Evolutionary conservation across 2,329 filamentous ascomycete genomes (phyloP).

Genomic region (Tolypocladium cylindrosporum): DNA sequence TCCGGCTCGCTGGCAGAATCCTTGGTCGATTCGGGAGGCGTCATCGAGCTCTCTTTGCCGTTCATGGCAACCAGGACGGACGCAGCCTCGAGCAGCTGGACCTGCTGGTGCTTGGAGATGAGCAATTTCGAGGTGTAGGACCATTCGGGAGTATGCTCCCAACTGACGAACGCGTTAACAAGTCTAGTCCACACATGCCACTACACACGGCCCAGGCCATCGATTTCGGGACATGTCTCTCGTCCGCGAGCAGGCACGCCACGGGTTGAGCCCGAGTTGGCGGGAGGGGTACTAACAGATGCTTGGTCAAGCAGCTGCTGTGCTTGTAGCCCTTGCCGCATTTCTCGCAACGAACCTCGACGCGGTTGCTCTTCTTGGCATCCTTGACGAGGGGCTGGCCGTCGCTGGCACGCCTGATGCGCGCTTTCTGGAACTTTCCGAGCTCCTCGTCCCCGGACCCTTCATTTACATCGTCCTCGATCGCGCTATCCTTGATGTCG

Average conservation of each 20-base stretch:
- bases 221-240: constrained; percentile 2
- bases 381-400: constrained; percentile 74
- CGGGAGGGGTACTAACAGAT: constrained; percentile 83
- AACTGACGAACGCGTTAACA: constrained; percentile 47
- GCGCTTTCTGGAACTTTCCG: constrained; percentile 36
- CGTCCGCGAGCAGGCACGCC: constrained; percentile 11
- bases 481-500: constrained; percentile 51
- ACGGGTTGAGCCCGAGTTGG: constrained; percentile 25
- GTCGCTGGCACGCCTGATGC: constrained; percentile 64
- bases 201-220: constrained; percentile 7
- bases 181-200: background rate
- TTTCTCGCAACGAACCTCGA: constrained; percentile 90
- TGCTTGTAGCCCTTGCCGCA: constrained; percentile 99
- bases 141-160: constrained; percentile 99
- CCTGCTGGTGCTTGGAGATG: constrained; percentile 99
- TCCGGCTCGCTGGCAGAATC: constrained; percentile 71
- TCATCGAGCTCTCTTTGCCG: constrained; percentile 40
- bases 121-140: constrained; percentile 92
- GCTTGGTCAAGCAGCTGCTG: constrained; percentile 99
- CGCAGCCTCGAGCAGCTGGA: constrained; percentile 91
- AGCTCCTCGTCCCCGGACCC: constrained; percentile 46
- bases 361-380: constrained; percentile 72
- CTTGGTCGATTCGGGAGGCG: constrained; percentile 55
- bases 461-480: constrained; percentile 58
- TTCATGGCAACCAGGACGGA: constrained; percentile 95